These are phyloP conservation scores for Chimonanthus praecox DNA, from an alignment of 164 flowering plant species.

Conservation along the genomic window DNA sequence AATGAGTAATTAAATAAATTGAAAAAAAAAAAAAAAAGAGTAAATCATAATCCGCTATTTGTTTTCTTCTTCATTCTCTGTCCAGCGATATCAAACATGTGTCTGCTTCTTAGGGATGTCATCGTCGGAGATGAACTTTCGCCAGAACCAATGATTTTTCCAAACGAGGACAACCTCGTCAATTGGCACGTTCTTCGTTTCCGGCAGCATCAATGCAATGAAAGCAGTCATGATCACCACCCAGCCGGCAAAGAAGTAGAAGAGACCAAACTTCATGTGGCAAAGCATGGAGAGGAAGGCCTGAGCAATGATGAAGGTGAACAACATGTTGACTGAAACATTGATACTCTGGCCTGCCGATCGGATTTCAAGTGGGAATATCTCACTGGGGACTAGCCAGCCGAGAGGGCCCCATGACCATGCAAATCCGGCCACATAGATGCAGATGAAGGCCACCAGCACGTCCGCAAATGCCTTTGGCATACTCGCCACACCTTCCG, in stretches of 20 bases:
- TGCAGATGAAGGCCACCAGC: constrained; percentile 72
- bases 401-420: constrained; percentile 98
- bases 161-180: constrained; percentile 75
- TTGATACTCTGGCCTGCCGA: constrained; percentile 82
- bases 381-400: constrained; percentile 85
- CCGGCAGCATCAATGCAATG: constrained; percentile 63
- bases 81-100: constrained; percentile 2
- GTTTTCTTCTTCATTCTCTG: neutral
- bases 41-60: neutral
- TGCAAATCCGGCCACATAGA: constrained; percentile 71
- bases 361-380: constrained; percentile 80
- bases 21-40: neutral
- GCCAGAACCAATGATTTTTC: constrained; percentile 82
- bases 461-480: constrained; percentile 59
- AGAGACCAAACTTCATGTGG: constrained; percentile 73
- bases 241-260: constrained; percentile 72
- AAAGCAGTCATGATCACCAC: constrained; percentile 57
- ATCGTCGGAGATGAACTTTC: constrained; percentile 7
- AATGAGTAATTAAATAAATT: too few species aligned
- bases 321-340: constrained; percentile 78
- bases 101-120: neutral
- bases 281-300: constrained; percentile 76
- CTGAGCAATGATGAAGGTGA: constrained; percentile 75
- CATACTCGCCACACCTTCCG: constrained; percentile 41
- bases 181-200: constrained; percentile 74